phyloP scores from a whole-genome alignment of 176 grass and related monocot species.

The Thinopyrum elongatum region DNA sequence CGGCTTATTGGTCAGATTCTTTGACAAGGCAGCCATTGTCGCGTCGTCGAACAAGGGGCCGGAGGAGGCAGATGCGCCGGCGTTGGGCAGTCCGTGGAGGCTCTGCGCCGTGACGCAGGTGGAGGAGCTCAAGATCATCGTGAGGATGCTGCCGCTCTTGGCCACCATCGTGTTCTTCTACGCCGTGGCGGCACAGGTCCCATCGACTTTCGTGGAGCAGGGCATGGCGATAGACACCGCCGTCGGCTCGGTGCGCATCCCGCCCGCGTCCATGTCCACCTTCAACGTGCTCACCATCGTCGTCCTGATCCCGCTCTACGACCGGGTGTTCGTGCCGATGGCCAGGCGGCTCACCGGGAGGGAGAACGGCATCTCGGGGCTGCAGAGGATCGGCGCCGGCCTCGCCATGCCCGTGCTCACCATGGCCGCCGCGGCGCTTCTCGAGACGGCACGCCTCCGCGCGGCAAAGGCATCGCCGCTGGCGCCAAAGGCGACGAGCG shows the following conservation, averaged over 20 bases:
- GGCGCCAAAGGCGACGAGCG: neutral
- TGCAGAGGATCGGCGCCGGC: neutral
- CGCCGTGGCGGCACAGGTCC: neutral
- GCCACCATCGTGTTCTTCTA: conserved; percentile 11
- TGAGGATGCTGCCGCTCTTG: conserved; percentile 21
- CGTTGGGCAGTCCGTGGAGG: neutral
- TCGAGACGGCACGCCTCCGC: neutral
- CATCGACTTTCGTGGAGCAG: conserved; percentile 25
- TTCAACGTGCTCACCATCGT: conserved; percentile 3
- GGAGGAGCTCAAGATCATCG: conserved; percentile 31
- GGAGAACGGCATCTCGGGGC: neutral
- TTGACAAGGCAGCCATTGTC: conserved; percentile 23
- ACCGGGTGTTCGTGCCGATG: neutral
- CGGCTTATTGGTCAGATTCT: conserved; percentile 13
- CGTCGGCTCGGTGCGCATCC: neutral
- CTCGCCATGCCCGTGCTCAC: conserved; percentile 4
- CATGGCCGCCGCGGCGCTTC: conserved; percentile 12
- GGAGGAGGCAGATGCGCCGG: neutral
- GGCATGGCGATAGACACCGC: conserved; percentile 5
- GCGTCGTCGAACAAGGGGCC: neutral
- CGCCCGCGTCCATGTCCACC: neutral
- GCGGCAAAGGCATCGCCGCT: neutral
- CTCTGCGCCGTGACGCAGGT: conserved; percentile 19
- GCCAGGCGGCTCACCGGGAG: neutral
- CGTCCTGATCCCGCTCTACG: conserved; percentile 16